These are phyloP conservation scores for Zygnema circumcarinatum DNA, from an alignment of 139 green algal genomes.

Conservation along the genomic window DNA sequence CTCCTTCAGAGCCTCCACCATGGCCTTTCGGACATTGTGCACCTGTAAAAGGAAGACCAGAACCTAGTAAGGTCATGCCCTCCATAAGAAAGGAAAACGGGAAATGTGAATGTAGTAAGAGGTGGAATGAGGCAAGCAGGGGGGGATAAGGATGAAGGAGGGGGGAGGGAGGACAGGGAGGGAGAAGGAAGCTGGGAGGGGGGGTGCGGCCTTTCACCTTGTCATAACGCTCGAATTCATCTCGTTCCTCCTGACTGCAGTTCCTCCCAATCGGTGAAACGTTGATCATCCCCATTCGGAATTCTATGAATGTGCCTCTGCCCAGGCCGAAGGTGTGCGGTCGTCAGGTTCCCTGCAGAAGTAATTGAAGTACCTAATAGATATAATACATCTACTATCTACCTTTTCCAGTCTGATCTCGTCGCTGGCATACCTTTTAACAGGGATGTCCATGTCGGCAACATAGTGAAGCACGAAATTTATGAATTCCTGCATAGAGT, in stretches of 20 bases:
- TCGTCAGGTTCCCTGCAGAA: too few species aligned
- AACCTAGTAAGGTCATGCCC: neutral
- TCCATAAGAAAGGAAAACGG: neutral
- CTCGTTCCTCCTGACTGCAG: conserved; percentile 94
- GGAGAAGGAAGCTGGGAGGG: too few species aligned
- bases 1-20: conserved; percentile 85
- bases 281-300: conserved; percentile 98
- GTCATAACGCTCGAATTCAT: conserved; percentile 95
- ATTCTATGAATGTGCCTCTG: conserved; percentile 97
- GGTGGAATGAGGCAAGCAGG: neutral
- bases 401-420: too few species aligned
- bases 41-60: conserved; percentile 12
- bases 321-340: too few species aligned
- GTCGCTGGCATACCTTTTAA: conserved; percentile 86
- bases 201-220: too few species aligned
- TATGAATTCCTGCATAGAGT: conserved; percentile 71
- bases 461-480: conserved; percentile 94
- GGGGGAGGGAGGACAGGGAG: too few species aligned
- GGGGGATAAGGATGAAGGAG: too few species aligned
- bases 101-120: neutral
- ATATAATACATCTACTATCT: too few species aligned
- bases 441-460: conserved; percentile 95
- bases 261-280: conserved; percentile 96
- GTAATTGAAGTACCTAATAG: too few species aligned
- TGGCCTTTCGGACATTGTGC: conserved; percentile 70